Evolutionary conservation across 306 rosid species (phyloP).

Genomic region (Fagus crenata): DNA sequence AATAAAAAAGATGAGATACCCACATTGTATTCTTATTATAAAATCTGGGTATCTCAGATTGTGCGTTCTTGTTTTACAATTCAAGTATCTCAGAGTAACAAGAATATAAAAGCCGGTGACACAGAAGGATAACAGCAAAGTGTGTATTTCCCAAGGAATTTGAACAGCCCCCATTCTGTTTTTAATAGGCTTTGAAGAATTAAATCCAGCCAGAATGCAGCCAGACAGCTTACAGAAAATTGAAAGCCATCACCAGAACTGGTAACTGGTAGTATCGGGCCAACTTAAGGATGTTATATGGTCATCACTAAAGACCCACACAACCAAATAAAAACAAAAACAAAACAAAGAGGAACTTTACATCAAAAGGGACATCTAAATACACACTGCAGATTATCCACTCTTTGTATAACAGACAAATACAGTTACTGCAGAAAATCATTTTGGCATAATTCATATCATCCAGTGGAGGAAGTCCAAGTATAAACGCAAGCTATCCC

Average conservation of each 20-base stretch:
- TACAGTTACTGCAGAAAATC: slow-evolving; percentile 4
- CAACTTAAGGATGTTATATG: slow-evolving; percentile 7
- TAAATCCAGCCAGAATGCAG: neutral
- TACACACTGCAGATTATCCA: no score
- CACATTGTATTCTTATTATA: no score
- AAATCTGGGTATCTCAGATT: no score
- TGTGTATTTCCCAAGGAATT: neutral
- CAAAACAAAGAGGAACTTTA: no score
- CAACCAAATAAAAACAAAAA: no score
- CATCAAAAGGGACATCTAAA: neutral
- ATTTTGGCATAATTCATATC: neutral
- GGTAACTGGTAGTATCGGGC: neutral
- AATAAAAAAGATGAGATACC: no score
- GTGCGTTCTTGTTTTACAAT: no score
- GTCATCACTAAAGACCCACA: no score
- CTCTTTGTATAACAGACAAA: neutral
- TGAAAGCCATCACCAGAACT: neutral
- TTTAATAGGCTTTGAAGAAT: neutral
- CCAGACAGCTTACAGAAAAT: neutral
- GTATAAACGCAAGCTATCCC: neutral
- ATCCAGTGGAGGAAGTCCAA: neutral
- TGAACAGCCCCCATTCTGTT: neutral
- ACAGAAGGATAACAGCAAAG: neutral
- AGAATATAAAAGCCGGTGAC: neutral
- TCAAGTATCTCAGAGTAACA: neutral